Conservation (phyloP, 371 early-diverging fungal genomes). For the Amoeboaphelidium protococcarum region DNA sequence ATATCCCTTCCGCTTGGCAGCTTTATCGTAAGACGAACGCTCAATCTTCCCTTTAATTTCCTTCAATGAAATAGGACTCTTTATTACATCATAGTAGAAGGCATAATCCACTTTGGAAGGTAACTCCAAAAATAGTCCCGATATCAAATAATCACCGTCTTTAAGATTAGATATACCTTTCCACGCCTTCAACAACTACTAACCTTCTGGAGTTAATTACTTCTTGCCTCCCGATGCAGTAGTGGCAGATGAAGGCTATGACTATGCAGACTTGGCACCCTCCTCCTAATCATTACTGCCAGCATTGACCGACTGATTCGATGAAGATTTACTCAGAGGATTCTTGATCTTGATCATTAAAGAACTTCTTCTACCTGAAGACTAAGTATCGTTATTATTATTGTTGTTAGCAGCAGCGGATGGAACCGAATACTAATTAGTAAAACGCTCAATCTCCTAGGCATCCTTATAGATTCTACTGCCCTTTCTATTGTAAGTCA, state of each 20-base stretch:
- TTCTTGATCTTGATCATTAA: too few species aligned
- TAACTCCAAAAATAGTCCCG: constrained; percentile 38
- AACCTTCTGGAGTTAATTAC: too few species aligned
- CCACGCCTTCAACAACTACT: too few species aligned
- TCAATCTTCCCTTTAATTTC: constrained; percentile 31
- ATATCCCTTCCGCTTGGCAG: too few species aligned
- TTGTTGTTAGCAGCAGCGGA: not conserved
- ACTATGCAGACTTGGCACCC: too few species aligned
- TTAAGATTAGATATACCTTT: too few species aligned
- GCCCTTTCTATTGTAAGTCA: constrained; percentile 45
- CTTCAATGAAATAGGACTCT: constrained; percentile 49
- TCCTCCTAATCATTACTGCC: too few species aligned
- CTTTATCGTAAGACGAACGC: constrained; percentile 22
- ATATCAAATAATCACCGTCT: constrained; percentile 7
- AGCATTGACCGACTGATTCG: too few species aligned
- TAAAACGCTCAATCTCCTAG: constrained; percentile 1
- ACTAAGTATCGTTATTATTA: not conserved
- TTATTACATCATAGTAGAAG: constrained; percentile 66
- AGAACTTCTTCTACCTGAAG: too few species aligned
- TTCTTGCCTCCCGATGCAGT: too few species aligned
- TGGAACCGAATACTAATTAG: not conserved
- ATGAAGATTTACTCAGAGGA: too few species aligned
- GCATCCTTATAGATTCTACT: constrained; percentile 48
- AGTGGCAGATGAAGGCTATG: too few species aligned
- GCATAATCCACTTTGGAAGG: constrained; percentile 53